Conservation (phyloP, 1,139 yeast species). For the Yamadazyma sp. region DNA sequence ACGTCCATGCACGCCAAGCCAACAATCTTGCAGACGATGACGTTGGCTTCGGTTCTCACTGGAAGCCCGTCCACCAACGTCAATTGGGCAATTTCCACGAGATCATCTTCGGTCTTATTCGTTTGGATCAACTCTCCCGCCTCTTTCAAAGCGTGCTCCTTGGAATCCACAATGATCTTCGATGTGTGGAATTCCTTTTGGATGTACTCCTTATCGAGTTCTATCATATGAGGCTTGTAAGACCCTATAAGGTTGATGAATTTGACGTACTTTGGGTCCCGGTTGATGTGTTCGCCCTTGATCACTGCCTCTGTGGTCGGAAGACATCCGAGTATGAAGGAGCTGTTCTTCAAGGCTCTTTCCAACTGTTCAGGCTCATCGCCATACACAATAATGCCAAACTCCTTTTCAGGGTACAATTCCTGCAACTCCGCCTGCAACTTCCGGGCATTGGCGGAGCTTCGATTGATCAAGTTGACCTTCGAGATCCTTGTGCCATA, state of each 20-base stretch:
- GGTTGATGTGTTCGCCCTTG: conserved; percentile 31
- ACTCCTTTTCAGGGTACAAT: conserved; percentile 24
- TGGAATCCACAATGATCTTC: conserved; percentile 59
- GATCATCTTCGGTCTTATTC: conserved; percentile 29
- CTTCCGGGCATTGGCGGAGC: conserved; percentile 38
- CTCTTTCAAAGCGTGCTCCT: conserved; percentile 54
- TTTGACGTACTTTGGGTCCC: conserved; percentile 26
- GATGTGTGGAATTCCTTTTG: conserved; percentile 23
- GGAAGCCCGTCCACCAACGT: neutral
- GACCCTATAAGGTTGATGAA: conserved; percentile 66
- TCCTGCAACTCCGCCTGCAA: conserved; percentile 24
- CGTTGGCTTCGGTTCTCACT: conserved; percentile 18
- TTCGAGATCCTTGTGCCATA: conserved; percentile 27
- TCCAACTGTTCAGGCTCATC: conserved; percentile 15
- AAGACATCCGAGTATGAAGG: conserved; percentile 57
- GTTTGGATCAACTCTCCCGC: conserved; percentile 65
- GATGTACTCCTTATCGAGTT: conserved; percentile 51
- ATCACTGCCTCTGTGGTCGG: conserved; percentile 56
- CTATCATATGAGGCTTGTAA: conserved; percentile 68
- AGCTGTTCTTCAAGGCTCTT: conserved; percentile 25
- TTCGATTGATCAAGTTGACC: conserved; percentile 51
- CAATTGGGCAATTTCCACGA: conserved; percentile 49
- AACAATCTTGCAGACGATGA: conserved; percentile 53
- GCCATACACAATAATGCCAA: conserved; percentile 23
- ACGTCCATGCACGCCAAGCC: conserved; percentile 66